A percentile compares a stretch with the other conserved stretches of the same genome.
Evolutionary conservation across 2,329 filamentous ascomycete genomes (phyloP).

Genomic region (Ophiocordyceps australis): DNA sequence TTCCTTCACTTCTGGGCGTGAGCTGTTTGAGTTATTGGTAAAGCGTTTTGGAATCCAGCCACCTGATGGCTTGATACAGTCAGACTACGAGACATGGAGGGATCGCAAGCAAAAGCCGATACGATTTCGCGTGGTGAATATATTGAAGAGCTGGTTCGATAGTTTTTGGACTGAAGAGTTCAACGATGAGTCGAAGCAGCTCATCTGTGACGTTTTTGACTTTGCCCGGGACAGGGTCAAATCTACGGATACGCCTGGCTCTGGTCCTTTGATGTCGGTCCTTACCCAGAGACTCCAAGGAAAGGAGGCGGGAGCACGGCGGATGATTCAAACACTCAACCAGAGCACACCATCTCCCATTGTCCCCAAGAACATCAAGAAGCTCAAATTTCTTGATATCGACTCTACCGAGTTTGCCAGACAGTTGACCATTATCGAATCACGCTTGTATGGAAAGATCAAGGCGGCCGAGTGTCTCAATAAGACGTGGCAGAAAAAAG

Average conservation of each 20-base stretch:
- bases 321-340: conserved; percentile 72
- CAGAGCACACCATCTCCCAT: conserved; percentile 73
- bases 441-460: conserved; percentile 85
- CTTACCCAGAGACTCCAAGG: conserved; percentile 79
- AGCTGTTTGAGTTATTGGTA: conserved; percentile 84
- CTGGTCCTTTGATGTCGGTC: conserved; percentile 65
- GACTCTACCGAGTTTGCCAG: conserved; percentile 93
- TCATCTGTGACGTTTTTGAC: conserved; percentile 75
- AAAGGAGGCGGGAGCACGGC: conserved; percentile 71
- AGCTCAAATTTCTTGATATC: conserved; percentile 94
- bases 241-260: conserved; percentile 82
- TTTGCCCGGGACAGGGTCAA: conserved; percentile 89
- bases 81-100: conserved; percentile 74
- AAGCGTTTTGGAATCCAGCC: conserved; percentile 87
- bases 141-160: conserved; percentile 96
- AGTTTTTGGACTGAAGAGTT: conserved; percentile 97
- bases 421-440: conserved; percentile 93
- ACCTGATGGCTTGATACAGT: conserved; percentile 56
- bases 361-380: conserved; percentile 98
- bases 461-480: conserved; percentile 91
- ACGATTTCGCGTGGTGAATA: conserved; percentile 90
- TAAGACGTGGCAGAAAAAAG: conserved; percentile 98
- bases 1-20: conserved; percentile 80
- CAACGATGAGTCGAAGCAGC: conserved; percentile 62
- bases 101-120: conserved; percentile 94